Percentiles rank a stretch among this genome's conserved stretches.
These are phyloP conservation scores for Kalanchoe fedtschenkoi DNA, from an alignment of 164 flowering plant species.

Conservation along the genomic window DNA sequence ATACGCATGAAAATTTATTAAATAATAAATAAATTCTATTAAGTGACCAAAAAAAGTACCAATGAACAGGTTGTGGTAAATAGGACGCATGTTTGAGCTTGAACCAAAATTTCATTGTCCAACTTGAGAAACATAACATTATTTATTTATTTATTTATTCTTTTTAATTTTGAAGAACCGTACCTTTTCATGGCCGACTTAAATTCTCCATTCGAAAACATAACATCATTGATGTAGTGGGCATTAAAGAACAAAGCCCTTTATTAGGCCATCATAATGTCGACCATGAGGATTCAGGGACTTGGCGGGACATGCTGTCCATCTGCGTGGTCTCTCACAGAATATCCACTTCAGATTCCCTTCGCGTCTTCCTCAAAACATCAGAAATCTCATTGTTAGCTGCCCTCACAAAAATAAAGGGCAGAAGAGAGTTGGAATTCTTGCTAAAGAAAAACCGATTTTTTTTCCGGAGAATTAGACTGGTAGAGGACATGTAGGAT, in stretches of 20 bases:
- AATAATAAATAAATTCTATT: no score
- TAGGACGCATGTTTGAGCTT: background rate
- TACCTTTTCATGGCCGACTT: no score
- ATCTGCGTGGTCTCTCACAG: background rate
- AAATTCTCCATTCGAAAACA: no score
- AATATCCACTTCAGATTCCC: constrained; percentile 5
- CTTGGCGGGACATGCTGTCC: background rate
- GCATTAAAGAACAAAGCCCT: background rate
- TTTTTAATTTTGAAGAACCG: no score
- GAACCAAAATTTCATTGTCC: background rate
- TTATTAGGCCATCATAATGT: background rate
- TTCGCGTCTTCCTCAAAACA: background rate
- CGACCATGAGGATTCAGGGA: background rate
- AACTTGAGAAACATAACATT: background rate
- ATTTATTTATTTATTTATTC: no score
- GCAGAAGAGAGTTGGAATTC: background rate
- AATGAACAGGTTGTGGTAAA: background rate
- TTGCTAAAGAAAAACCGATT: background rate
- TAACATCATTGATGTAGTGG: no score
- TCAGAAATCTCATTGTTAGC: background rate
- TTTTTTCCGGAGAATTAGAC: background rate
- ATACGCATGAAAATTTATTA: no score
- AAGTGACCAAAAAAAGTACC: no score
- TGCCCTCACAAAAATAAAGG: background rate
- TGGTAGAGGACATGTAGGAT: background rate